Percentiles rank a stretch among this genome's conserved stretches.
Conservation (phyloP, 176 grass and related monocot genomes). For the Cenchrus fungigraminus region DNA sequence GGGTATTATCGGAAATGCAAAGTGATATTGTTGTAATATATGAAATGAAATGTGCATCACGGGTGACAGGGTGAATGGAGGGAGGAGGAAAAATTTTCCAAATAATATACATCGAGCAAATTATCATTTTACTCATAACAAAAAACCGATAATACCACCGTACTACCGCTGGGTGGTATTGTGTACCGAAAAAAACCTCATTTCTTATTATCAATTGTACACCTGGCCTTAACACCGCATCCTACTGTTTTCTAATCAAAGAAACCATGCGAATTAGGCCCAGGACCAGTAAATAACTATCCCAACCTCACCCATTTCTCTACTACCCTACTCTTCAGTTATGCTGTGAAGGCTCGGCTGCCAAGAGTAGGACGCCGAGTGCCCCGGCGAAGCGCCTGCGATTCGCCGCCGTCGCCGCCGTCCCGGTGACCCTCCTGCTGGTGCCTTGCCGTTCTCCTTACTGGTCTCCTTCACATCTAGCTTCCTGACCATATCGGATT, state of each 20-base stretch:
- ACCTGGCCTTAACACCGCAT: not conserved
- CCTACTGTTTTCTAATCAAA: too few species aligned
- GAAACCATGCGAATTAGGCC: not conserved
- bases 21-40: too few species aligned
- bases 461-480: conserved; percentile 1
- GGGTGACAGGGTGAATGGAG: too few species aligned
- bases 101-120: too few species aligned
- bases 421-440: not conserved
- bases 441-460: not conserved
- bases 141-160: too few species aligned
- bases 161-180: too few species aligned
- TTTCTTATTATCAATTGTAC: not conserved
- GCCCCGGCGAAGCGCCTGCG: conserved; percentile 33
- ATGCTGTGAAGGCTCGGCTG: conserved; percentile 67
- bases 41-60: too few species aligned
- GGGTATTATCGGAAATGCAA: too few species aligned
- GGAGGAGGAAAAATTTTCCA: too few species aligned
- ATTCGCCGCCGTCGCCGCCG: not conserved
- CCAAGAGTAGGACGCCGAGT: conserved; percentile 52
- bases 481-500: not conserved
- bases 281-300: not conserved
- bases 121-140: too few species aligned
- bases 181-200: too few species aligned
- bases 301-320: not conserved
- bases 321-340: conserved; percentile 48